phyloP scores from a whole-genome alignment of 352 stramenopile species.

The Aphanomyces invadans region DNA sequence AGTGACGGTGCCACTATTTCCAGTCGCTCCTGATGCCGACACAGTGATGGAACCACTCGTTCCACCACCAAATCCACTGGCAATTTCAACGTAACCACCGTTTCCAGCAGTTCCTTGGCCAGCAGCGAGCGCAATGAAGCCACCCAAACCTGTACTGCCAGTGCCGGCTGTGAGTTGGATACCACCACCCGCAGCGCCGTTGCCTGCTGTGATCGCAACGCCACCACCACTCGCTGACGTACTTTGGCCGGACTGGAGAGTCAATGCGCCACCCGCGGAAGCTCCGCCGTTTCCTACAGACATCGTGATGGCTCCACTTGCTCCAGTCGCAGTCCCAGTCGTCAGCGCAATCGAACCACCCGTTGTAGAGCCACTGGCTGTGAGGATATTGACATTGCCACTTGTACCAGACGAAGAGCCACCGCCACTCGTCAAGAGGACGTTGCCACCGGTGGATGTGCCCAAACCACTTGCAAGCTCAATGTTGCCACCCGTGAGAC shows the following conservation, averaged over 20 bases:
- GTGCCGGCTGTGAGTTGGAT: slow-evolving; percentile 29
- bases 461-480: slow-evolving; percentile 32
- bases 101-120: slow-evolving; percentile 12
- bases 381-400: slow-evolving; percentile 18
- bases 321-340: slow-evolving; percentile 24
- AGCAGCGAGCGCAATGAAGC: slow-evolving; percentile 30
- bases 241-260: slow-evolving; percentile 18
- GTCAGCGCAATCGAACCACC: slow-evolving; percentile 25
- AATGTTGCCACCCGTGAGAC: slow-evolving; percentile 36
- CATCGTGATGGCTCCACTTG: slow-evolving; percentile 18
- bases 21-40: slow-evolving; percentile 12
- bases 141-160: slow-evolving; percentile 40
- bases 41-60: slow-evolving; percentile 19
- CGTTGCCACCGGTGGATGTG: slow-evolving; percentile 4
- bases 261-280: slow-evolving; percentile 24
- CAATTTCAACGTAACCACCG: slow-evolving; percentile 11
- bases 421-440: slow-evolving; percentile 9
- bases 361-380: slow-evolving; percentile 18
- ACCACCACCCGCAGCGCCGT: slow-evolving; percentile 29
- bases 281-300: not conserved
- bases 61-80: slow-evolving; percentile 8
- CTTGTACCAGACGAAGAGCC: slow-evolving; percentile 15
- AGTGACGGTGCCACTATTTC: slow-evolving; percentile 16
- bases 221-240: slow-evolving; percentile 23
- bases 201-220: slow-evolving; percentile 28